Evolutionary conservation across 2,329 filamentous ascomycete genomes (phyloP), one percentile per base, ranked within the genome.

Genomic region (Hansfordia pulvinata): DNA sequence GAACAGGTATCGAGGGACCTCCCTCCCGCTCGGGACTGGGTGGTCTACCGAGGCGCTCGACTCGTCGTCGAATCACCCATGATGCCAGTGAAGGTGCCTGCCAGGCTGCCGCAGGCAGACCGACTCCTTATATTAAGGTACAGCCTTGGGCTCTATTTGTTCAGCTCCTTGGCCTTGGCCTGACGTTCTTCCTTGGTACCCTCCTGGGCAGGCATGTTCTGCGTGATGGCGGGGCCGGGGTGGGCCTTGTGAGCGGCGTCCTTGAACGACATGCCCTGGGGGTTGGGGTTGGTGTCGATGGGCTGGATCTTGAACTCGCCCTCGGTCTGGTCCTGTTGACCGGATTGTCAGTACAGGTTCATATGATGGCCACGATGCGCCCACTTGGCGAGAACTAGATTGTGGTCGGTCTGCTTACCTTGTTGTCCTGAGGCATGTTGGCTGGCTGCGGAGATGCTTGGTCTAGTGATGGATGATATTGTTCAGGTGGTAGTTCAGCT

Each of bases 151-250:
- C 7, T 32, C 30, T 50, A 54, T 44, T 77, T 71, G 59, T 82
- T 82, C 49, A 83, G 41, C 42, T 69, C 69, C 46, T 72, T 57
- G 33, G 71, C 73, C 48, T 69, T 74, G 9, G 65, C 71, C 42
- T 64, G 57, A 28, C 76, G 66, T 42, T 83, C 77, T 47, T 79
- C 76, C 52, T 76, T 78, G 31, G 65, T 70, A 10, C 69, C 72
- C 53, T 76, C 69, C 46, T 65, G 47, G 26, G 64, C 51, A 10
- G 61, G 60, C 53, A 72, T 62, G 33, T 63, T 56, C 35, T 69
- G 50, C 11, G 65, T 56, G 15, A 72, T 40, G 16, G 55, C 70
- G 10, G 72, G 72, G 18, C 72, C 72, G 9, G 69, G 71, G 27
- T 65, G 54, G 11, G 69, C 69, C 30, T 61, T 46, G 43, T 65